Evolutionary conservation across 805 yeast genomes (phyloP), one percentile per base, ranked within the genome.

Genomic region (Candida nitratophila): DNA sequence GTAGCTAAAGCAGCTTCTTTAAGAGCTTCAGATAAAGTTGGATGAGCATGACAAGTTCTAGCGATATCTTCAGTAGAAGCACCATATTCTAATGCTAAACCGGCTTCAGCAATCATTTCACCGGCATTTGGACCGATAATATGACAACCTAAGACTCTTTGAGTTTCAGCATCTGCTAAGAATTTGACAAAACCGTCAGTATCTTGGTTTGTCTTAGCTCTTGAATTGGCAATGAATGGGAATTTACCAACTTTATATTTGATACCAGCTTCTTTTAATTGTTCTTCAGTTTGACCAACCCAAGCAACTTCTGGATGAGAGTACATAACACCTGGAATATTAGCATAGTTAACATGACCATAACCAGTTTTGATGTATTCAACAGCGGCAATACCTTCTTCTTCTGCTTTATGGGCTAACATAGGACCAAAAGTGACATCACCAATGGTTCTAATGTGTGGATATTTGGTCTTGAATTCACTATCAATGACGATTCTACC

Each of bases 371-470:
- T 88, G 66, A 93, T 79, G 74, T 80, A 86, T 73, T 93, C 99
- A 53, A 77, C 98, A 54, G 96, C 98, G 46, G 99, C 99, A 56
- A 93, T 83, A 70, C 96, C 99, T 76, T 93, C 99, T 68, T 93
- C 99, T 76, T 93, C 99, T 50, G 99, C 99, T 77, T 93, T 93
- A 79, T 93, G 99, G 52, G 99, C 99, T 71, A 93, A 79, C 99
- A 93, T 93, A 58, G 96, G 91, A 57, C 99, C 99, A 59, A 87
- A 93, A 36, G 99, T 93, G 45, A 83, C 97, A 64, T 93, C 99
- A 68, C 99, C 99, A 68, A 93, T 87, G 60, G 89, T 95, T 70
- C 96, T 86, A 65, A 93, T 90, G 71, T 93, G 96, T 44, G 90
- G 84, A 69, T 75, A 79, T 69, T 87, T 90, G 53, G 98, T 85